Conservation (phyloP, 2,329 filamentous ascomycete genomes). For the Tothia fuscella region DNA sequence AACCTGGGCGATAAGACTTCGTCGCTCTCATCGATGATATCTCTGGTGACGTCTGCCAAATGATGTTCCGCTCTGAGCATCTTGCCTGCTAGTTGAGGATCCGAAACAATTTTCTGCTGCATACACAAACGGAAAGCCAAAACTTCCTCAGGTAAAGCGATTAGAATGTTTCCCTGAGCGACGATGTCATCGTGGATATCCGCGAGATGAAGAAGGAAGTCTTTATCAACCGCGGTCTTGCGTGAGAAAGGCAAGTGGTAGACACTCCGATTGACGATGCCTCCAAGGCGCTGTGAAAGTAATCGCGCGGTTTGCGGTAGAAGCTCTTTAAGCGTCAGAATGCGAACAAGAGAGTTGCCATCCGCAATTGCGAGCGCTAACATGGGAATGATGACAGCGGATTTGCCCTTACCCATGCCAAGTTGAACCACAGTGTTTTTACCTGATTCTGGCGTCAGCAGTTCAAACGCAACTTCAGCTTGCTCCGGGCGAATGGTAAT, state of each 20-base stretch:
- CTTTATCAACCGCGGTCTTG: slow-evolving; percentile 27
- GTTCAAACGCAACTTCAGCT: slow-evolving; percentile 45
- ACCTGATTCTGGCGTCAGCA: slow-evolving; percentile 37
- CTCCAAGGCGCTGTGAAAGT: slow-evolving; percentile 39
- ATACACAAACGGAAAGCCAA: slow-evolving; percentile 52
- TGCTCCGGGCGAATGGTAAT: slow-evolving; percentile 48
- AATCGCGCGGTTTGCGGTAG: slow-evolving; percentile 42
- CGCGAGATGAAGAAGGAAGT: slow-evolving; percentile 31
- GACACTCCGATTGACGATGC: slow-evolving; percentile 38
- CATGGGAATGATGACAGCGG: slow-evolving; percentile 55
- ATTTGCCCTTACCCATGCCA: slow-evolving; percentile 54
- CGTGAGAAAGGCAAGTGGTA: slow-evolving; percentile 44
- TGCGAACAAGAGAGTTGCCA: slow-evolving; percentile 32
- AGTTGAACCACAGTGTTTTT: slow-evolving; percentile 47
- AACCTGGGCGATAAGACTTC: slow-evolving; percentile 22
- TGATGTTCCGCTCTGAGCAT: slow-evolving; percentile 18
- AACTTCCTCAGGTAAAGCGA: slow-evolving; percentile 48
- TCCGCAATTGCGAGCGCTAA: slow-evolving; percentile 32
- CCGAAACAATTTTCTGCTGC: slow-evolving; percentile 46
- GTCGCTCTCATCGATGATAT: slow-evolving; percentile 49
- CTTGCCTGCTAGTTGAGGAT: neutral
- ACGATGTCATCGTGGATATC: slow-evolving; percentile 27
- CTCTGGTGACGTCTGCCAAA: slow-evolving; percentile 36
- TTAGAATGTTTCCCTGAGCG: slow-evolving; percentile 36
- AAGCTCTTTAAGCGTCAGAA: slow-evolving; percentile 42